phyloP scores from a whole-genome alignment of 306 rosid species.

The Inga leiocalycina region DNA sequence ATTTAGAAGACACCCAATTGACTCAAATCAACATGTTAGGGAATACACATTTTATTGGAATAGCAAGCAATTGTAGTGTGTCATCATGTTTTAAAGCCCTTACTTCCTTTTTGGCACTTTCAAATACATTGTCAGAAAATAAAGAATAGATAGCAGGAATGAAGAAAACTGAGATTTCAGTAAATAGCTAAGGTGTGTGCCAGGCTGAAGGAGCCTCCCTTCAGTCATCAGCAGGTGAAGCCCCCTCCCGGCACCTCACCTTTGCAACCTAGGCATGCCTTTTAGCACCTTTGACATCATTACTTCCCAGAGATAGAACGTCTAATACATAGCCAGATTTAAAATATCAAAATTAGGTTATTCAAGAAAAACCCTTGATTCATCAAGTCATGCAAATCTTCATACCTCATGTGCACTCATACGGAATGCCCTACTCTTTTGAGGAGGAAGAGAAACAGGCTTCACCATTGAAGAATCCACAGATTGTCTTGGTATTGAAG shows the following conservation, averaged over 20 bases:
- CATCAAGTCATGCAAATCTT: conserved; percentile 17
- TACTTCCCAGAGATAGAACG: background rate
- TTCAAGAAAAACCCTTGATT: conserved; percentile 7
- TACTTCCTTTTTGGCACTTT: background rate
- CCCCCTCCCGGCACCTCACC: background rate
- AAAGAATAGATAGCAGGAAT: background rate
- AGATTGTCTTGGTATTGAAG: conserved; percentile 32
- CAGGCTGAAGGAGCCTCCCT: background rate
- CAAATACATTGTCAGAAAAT: background rate
- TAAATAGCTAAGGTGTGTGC: background rate
- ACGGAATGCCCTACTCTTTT: conserved; percentile 63
- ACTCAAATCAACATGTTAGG: background rate
- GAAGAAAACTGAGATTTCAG: conserved; percentile 5
- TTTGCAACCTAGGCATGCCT: background rate
- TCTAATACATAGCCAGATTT: background rate
- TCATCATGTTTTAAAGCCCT: background rate
- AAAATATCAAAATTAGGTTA: conserved; percentile 2
- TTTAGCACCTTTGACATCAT: background rate
- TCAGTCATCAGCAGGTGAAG: background rate
- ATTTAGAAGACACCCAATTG: background rate
- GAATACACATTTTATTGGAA: background rate
- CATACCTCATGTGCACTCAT: conserved; percentile 96
- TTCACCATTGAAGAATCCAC: conserved; percentile 43
- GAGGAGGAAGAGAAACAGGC: conserved; percentile 45
- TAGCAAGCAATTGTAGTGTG: background rate